Percentiles rank a stretch among this genome's conserved stretches.
Conservation (phyloP, 257 asterid genomes). For the Ballota nigra region DNA sequence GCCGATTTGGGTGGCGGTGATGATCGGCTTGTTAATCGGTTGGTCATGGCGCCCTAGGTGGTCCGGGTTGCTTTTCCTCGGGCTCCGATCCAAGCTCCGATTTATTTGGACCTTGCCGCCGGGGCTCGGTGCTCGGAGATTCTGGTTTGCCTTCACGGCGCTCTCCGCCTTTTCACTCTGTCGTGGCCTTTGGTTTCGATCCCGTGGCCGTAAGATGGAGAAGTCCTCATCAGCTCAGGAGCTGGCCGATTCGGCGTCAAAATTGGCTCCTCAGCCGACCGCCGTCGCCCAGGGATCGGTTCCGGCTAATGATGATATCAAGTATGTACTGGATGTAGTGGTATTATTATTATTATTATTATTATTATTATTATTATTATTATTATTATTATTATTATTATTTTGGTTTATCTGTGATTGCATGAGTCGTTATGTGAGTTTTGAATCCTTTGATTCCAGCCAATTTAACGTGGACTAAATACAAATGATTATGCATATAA, state of each 20-base stretch:
- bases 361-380: neutral
- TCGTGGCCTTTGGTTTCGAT: slow-evolving; percentile 69
- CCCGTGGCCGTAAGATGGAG: slow-evolving; percentile 46
- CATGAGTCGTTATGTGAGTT: neutral
- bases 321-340: slow-evolving; percentile 28
- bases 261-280: slow-evolving; percentile 20
- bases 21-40: slow-evolving; percentile 90
- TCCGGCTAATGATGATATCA: slow-evolving; percentile 40
- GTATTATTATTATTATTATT: neutral
- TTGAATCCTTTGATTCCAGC: neutral
- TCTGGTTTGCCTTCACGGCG: slow-evolving; percentile 92
- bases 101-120: slow-evolving; percentile 83
- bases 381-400: slow-evolving; percentile 5
- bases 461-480: neutral
- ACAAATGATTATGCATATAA: slow-evolving; percentile 1
- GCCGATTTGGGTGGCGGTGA: slow-evolving; percentile 97
- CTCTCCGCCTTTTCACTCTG: slow-evolving; percentile 85
- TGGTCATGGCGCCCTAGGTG: slow-evolving; percentile 98
- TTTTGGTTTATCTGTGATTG: neutral
- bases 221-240: slow-evolving; percentile 27
- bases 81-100: slow-evolving; percentile 80
- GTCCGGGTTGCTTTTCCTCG: slow-evolving; percentile 78
- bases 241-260: slow-evolving; percentile 19
- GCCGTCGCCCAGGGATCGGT: slow-evolving; percentile 16
- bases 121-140: slow-evolving; percentile 89